Evolutionary conservation across 2,329 filamentous ascomycete genomes (phyloP), one percentile per base, ranked within the genome.

Genomic region (Metarhizium anisopliae): DNA sequence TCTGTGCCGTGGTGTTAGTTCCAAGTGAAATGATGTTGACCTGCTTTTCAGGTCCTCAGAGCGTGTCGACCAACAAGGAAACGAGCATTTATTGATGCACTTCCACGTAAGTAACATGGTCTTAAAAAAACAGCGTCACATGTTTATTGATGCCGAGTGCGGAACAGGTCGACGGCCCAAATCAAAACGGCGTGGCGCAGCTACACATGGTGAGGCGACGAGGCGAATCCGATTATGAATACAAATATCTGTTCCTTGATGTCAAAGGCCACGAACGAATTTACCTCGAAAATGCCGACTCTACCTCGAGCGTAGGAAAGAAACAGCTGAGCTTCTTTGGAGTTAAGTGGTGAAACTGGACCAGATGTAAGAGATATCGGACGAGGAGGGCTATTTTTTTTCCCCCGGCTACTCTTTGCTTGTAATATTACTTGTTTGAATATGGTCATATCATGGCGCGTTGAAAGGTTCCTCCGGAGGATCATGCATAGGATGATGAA

Each of bases 1-100:
- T 32, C 18, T n/a, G 6, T 8, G 13, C 10, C 32, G 35, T 35
- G 42, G 7, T 55, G 6, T 7, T 18, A 7, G 47, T 18, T 4
- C 2, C 1, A 20, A 4, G 18, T 36, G 38, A 20, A n/a, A 20
- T 45, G 42, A 20, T 47, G 14, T 30, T 49, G 25, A 49, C 45
- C 3, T 62, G 53, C 49, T 2, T 25, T 36, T 14, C 59, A 88
- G 85, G 4, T 87, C 86, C 1, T 83, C 80, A 0, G 74, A 83
- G 25, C 82, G 82, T 59, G 90, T 80, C 6, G 92, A 96, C 66
- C 74, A 79, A 11, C 78, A 83, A 59, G 92, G 92, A 4, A 85
- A 84, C 20, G 86, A 95, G 59, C 91, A 96, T 68, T 69, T 96
- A 59, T 74, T 83, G 60, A 90, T 96, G 81, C 85, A 90, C 62